These are phyloP conservation scores for Moniliophthora roreri DNA, from an alignment of 1,284 basidiomycete genomes.

Conservation along the genomic window DNA sequence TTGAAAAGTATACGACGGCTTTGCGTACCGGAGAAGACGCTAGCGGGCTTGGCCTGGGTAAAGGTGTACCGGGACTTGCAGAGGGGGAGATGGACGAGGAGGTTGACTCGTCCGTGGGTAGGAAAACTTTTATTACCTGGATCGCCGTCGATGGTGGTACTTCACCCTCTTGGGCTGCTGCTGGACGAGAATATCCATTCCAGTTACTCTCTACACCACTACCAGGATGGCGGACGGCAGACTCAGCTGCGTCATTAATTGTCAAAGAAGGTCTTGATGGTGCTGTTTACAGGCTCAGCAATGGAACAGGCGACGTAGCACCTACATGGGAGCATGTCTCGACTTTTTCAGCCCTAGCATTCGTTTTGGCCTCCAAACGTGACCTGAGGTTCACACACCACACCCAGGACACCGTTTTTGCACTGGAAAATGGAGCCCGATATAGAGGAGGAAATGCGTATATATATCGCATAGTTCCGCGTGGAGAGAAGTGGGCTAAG, in stretches of 20 bases:
- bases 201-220: slow-evolving; percentile 63
- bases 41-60: slow-evolving; percentile 58
- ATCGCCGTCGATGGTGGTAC: slow-evolving; percentile 47
- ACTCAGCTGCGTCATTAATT: slow-evolving; percentile 48
- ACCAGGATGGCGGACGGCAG: slow-evolving; percentile 46
- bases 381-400: slow-evolving; percentile 86
- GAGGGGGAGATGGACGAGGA: slow-evolving; percentile 86
- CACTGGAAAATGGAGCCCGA: slow-evolving; percentile 75
- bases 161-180: slow-evolving; percentile 37
- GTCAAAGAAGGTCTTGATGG: slow-evolving; percentile 87
- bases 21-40: slow-evolving; percentile 56
- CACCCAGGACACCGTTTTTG: slow-evolving; percentile 59
- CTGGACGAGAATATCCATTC: slow-evolving; percentile 40
- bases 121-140: slow-evolving; percentile 61
- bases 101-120: slow-evolving; percentile 71
- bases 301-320: slow-evolving; percentile 21
- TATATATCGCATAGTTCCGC: slow-evolving; percentile 65
- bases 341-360: slow-evolving; percentile 88
- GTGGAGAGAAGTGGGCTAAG: slow-evolving; percentile 59
- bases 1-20: slow-evolving; percentile 83
- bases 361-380: slow-evolving; percentile 92
- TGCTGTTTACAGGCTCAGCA: slow-evolving; percentile 56
- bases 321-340: slow-evolving; percentile 71
- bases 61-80: slow-evolving; percentile 71
- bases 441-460: slow-evolving; percentile 79